These are phyloP conservation scores for Blastobotrys robertii DNA, from an alignment of 805 yeast genomes.

Conservation along the genomic window DNA sequence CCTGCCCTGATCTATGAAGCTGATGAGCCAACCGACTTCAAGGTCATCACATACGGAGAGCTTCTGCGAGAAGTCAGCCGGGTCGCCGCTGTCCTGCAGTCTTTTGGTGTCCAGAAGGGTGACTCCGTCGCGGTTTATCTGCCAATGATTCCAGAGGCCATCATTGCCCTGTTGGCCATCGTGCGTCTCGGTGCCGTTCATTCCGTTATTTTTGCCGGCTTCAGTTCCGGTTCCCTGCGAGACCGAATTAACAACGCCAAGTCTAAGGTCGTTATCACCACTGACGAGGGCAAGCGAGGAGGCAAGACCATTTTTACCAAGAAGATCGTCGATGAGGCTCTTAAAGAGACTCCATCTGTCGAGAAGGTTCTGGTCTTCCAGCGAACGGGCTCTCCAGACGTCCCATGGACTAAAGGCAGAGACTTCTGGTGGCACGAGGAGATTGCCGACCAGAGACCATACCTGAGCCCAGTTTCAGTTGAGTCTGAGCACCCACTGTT, in stretches of 20 bases:
- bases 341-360: slow-evolving; percentile 59
- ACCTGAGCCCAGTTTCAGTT: slow-evolving; percentile 80
- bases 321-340: slow-evolving; percentile 91
- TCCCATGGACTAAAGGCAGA: slow-evolving; percentile 68
- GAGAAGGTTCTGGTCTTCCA: slow-evolving; percentile 77
- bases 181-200: slow-evolving; percentile 93
- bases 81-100: slow-evolving; percentile 72
- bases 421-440: slow-evolving; percentile 97
- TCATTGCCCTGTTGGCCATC: slow-evolving; percentile 88
- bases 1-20: slow-evolving; percentile 71
- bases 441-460: slow-evolving; percentile 66
- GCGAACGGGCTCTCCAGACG: slow-evolving; percentile 83
- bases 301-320: slow-evolving; percentile 88
- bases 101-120: slow-evolving; percentile 86
- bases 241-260: slow-evolving; percentile 88
- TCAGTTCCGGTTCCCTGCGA: slow-evolving; percentile 81
- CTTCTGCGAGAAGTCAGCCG: slow-evolving; percentile 74
- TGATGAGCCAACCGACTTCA: slow-evolving; percentile 71
- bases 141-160: slow-evolving; percentile 97
- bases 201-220: slow-evolving; percentile 95
- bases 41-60: slow-evolving; percentile 75
- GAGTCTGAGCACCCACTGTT: slow-evolving; percentile 91
- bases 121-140: slow-evolving; percentile 93
- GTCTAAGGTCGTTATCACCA: slow-evolving; percentile 79
- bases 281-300: slow-evolving; percentile 94